Conservation (phyloP, 768 basidiomycete genomes). For the Crucibulum laeve region DNA sequence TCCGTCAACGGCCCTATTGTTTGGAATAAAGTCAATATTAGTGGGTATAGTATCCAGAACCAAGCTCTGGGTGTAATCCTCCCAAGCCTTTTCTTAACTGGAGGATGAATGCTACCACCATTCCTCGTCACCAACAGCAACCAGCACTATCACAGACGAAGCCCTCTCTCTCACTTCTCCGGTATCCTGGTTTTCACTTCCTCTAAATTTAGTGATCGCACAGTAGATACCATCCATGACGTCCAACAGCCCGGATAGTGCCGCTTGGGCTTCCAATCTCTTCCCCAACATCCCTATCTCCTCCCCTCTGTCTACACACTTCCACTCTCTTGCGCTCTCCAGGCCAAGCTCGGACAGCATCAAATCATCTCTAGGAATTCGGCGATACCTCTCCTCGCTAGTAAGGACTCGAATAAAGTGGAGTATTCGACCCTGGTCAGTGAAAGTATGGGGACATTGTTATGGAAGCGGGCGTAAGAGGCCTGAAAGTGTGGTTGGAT, state of each 20-base stretch:
- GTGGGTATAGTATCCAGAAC: constrained; percentile 55
- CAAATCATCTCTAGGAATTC: constrained; percentile 65
- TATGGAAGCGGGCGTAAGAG: constrained; percentile 62
- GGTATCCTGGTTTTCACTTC: constrained; percentile 77
- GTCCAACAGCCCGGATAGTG: constrained; percentile 55
- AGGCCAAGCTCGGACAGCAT: constrained; percentile 58
- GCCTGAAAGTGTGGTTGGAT: constrained; percentile 57
- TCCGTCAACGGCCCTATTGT: constrained; percentile 57
- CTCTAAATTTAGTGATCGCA: constrained; percentile 66
- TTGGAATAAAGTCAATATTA: constrained; percentile 63
- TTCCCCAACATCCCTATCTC: constrained; percentile 57
- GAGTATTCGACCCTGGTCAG: constrained; percentile 45
- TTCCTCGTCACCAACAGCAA: constrained; percentile 44
- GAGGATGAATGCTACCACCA: not conserved
- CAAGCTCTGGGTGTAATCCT: constrained; percentile 63
- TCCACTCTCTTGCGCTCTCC: constrained; percentile 62
- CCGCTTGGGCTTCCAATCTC: constrained; percentile 63
- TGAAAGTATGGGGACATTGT: constrained; percentile 36
- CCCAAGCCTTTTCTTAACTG: not conserved
- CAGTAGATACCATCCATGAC: constrained; percentile 40
- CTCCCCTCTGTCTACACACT: constrained; percentile 54
- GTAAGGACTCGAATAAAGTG: constrained; percentile 49
- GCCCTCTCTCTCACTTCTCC: constrained; percentile 51
- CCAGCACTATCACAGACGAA: constrained; percentile 47
- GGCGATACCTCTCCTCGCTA: constrained; percentile 52